Conservation (phyloP, 2,329 filamentous ascomycete genomes). For the Ploettnerulaceae sp. region DNA sequence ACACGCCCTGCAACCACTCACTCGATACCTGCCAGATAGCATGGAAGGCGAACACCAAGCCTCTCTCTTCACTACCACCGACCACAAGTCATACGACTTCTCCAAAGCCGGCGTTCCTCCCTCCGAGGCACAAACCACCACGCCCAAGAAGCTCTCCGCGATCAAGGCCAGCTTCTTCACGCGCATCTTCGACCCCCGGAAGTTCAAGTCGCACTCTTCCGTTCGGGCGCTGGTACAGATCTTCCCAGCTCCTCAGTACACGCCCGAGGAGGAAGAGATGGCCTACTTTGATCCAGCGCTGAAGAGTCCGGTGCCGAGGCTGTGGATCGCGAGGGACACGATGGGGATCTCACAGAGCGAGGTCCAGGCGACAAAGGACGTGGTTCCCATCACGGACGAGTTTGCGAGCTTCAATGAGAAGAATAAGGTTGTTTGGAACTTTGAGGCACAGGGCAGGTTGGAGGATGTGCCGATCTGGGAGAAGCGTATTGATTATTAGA, state of each 20-base stretch:
- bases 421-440: slow-evolving; percentile 56
- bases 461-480: slow-evolving; percentile 26
- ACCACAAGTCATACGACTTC: slow-evolving; percentile 21
- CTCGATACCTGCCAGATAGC: slow-evolving; percentile 71
- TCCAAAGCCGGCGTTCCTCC: slow-evolving; percentile 22
- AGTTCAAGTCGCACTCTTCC: slow-evolving; percentile 65
- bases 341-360: slow-evolving; percentile 74
- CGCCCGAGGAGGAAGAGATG: slow-evolving; percentile 53
- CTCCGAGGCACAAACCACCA: slow-evolving; percentile 28
- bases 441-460: slow-evolving; percentile 40
- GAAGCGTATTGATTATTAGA: slow-evolving; percentile 28
- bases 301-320: slow-evolving; percentile 52
- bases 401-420: slow-evolving; percentile 66
- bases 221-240: slow-evolving; percentile 64
- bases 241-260: slow-evolving; percentile 49
- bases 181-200: slow-evolving; percentile 70
- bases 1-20: slow-evolving; percentile 65
- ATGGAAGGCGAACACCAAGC: slow-evolving; percentile 50
- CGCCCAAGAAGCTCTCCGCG: slow-evolving; percentile 9
- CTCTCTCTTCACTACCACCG: slow-evolving; percentile 17
- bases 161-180: slow-evolving; percentile 52
- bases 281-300: slow-evolving; percentile 73
- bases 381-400: slow-evolving; percentile 77
- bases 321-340: slow-evolving; percentile 78
- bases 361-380: slow-evolving; percentile 61